phyloP scores from a whole-genome alignment of 257 asterid genomes.

The Solanum neorickii region DNA sequence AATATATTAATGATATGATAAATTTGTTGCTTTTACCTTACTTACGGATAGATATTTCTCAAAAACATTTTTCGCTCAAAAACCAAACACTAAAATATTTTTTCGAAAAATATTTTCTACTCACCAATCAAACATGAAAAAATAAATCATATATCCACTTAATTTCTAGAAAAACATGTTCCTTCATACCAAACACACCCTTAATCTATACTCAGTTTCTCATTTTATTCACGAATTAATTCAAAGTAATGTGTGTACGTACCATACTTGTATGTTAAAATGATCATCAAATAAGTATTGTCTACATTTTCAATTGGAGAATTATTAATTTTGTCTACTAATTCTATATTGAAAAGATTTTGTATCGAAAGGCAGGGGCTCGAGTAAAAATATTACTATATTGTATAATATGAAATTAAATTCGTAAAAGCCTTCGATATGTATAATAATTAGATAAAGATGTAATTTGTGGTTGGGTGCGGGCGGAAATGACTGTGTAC shows the following conservation, averaged over 20 bases:
- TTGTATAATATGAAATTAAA: not conserved
- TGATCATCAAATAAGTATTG: not conserved
- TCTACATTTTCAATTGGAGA: not conserved
- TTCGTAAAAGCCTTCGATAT: not conserved
- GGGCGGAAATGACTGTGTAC: not conserved
- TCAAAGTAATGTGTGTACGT: not conserved
- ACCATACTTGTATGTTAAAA: not conserved
- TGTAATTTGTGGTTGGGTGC: not conserved
- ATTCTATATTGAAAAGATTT: not conserved
- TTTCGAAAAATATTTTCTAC: too few species aligned
- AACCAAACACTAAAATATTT: too few species aligned
- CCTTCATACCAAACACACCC: too few species aligned
- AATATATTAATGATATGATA: not conserved
- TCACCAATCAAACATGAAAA: too few species aligned
- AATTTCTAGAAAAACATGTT: too few species aligned
- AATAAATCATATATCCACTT: too few species aligned
- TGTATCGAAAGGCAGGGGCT: not conserved
- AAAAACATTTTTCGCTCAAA: too few species aligned
- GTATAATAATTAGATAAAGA: not conserved
- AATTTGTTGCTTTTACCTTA: not conserved
- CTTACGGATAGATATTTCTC: not conserved
- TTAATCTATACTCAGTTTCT: not conserved
- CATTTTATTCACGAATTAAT: not conserved
- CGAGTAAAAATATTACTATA: not conserved
- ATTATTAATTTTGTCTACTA: not conserved